Evolutionary conservation across 2,329 filamentous ascomycete species (phyloP).

Genomic region (Fusarium keratoplasticum): DNA sequence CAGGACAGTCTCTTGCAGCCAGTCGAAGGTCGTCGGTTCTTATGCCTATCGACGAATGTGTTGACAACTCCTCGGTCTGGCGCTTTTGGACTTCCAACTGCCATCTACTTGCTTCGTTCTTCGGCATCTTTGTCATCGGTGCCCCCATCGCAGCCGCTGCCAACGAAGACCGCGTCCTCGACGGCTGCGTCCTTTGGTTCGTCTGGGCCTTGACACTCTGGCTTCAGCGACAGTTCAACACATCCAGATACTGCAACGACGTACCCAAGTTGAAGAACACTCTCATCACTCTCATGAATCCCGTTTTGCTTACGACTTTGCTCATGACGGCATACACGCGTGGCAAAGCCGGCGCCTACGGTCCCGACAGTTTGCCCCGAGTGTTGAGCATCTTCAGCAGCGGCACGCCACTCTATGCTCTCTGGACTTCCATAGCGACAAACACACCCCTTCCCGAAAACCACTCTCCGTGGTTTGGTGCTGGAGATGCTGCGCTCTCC

Average conservation of each 20-base stretch:
- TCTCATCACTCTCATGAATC: slow-evolving; percentile 57
- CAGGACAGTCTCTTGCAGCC: neutral
- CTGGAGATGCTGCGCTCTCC: slow-evolving; percentile 61
- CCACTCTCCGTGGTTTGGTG: slow-evolving; percentile 52
- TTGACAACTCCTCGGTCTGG: slow-evolving; percentile 17
- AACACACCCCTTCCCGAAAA: slow-evolving; percentile 20
- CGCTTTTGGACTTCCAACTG: slow-evolving; percentile 39
- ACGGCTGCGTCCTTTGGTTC: slow-evolving; percentile 60
- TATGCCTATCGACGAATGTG: neutral
- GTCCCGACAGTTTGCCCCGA: slow-evolving; percentile 44
- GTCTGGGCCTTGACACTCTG: slow-evolving; percentile 60
- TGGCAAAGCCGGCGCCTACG: slow-evolving; percentile 51
- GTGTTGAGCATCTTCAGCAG: slow-evolving; percentile 48
- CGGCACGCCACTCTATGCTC: slow-evolving; percentile 49
- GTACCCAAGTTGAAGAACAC: slow-evolving; percentile 42
- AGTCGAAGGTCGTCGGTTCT: slow-evolving; percentile 23
- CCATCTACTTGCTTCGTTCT: slow-evolving; percentile 44
- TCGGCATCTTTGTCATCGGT: slow-evolving; percentile 52
- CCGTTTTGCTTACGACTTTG: slow-evolving; percentile 61
- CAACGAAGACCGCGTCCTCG: slow-evolving; percentile 54
- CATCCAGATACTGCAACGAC: neutral
- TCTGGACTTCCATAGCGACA: slow-evolving; percentile 48
- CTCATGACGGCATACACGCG: slow-evolving; percentile 58
- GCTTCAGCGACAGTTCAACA: slow-evolving; percentile 53
- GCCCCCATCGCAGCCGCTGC: slow-evolving; percentile 53